Percentiles rank a stretch among this genome's conserved stretches.
phyloP scores from a whole-genome alignment of 257 asterid genomes.

The Plantago elongata region DNA sequence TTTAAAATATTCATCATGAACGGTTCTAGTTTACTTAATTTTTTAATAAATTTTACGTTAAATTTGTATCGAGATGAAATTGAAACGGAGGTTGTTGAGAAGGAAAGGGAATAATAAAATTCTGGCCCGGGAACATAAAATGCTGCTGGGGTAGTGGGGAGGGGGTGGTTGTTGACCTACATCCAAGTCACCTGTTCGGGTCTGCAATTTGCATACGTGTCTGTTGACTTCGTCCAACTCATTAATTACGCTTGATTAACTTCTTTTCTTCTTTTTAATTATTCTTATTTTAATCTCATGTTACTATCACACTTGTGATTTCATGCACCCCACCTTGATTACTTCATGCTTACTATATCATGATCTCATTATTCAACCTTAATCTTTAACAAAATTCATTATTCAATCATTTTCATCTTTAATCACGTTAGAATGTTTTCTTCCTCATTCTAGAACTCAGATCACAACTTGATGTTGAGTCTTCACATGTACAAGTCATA shows the following conservation, averaged over 20 bases:
- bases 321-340: background rate
- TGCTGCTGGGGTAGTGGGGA: background rate
- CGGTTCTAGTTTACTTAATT: no score
- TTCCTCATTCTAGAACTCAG: background rate
- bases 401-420: no score
- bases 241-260: background rate
- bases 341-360: constrained; percentile 23
- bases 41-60: no score
- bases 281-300: no score
- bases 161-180: constrained; percentile 36
- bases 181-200: constrained; percentile 17
- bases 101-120: constrained; percentile 3
- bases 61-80: no score
- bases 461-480: background rate
- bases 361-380: constrained; percentile 13
- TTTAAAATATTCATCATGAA: no score
- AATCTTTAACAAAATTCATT: no score
- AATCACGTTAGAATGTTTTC: background rate
- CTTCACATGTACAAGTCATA: no score
- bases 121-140: background rate
- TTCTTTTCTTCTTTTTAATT: background rate
- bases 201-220: constrained; percentile 32
- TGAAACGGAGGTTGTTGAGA: no score
- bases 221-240: constrained; percentile 30
- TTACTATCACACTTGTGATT: background rate